phyloP scores from a whole-genome alignment of 129 eudicot species.

The Arctium lappa region DNA sequence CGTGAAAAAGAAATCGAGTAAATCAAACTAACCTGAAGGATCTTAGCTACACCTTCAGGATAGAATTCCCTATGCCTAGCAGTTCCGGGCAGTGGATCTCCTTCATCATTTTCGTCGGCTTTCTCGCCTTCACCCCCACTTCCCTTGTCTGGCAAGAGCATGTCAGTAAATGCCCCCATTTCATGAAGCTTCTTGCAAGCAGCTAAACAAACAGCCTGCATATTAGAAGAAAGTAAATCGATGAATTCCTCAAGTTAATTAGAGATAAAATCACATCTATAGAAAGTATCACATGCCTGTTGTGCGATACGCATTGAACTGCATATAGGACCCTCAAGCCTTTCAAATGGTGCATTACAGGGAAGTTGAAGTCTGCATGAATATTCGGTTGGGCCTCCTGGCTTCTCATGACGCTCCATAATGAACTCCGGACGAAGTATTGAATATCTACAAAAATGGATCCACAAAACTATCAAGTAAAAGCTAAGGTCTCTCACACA shows the following conservation, averaged over 20 bases:
- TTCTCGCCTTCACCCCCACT: constrained; percentile 74
- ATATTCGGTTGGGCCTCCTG: constrained; percentile 70
- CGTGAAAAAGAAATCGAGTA: neutral
- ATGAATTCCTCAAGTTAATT: neutral
- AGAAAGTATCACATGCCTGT: constrained; percentile 54
- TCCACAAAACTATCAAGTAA: neutral
- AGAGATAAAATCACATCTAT: neutral
- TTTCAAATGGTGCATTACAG: constrained; percentile 96
- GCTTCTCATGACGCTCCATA: constrained; percentile 94
- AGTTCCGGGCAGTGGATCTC: constrained; percentile 95
- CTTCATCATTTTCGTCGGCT: constrained; percentile 73
- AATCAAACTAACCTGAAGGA: constrained; percentile 62
- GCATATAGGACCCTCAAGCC: constrained; percentile 96
- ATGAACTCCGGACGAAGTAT: constrained; percentile 96
- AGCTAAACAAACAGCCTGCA: constrained; percentile 96
- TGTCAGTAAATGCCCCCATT: constrained; percentile 99
- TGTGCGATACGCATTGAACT: constrained; percentile 96
- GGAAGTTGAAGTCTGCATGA: constrained; percentile 99
- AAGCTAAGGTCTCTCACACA: neutral
- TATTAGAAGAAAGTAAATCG: neutral
- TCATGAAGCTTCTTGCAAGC: constrained; percentile 99
- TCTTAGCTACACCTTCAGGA: constrained; percentile 95
- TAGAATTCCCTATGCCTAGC: constrained; percentile 96
- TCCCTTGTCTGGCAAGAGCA: constrained; percentile 99
- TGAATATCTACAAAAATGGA: constrained; percentile 58